Base-by-base conservation (phyloP, 176 grass and related monocot genomes). In the Bromus sterilis region DNA sequence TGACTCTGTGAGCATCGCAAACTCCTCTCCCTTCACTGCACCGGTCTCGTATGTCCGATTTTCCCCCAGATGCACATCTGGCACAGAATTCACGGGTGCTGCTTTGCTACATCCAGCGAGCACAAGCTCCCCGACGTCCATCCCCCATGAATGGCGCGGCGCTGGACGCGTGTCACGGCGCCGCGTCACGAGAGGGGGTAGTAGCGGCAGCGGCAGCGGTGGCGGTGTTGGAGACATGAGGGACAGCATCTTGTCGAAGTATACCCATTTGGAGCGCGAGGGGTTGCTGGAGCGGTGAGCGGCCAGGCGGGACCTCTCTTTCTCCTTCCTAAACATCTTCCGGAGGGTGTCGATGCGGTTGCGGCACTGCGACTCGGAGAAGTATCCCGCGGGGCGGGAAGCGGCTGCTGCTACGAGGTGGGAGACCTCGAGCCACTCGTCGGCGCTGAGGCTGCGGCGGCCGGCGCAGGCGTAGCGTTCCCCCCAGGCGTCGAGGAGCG, bases 251-350 rank as follows among this genome's bases (percentile, higher is more conserved):
- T 89, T 94, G 69, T 89, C 77, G 74, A 83, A 97, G 81, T 97
- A 97, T 56, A 89, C 39, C 95, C 95, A 98, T 58, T 84, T 92
- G 34, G 65, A 72, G 24, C 70, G 49, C 4, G 40, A 72, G 21
- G 56, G 26, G 15, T 8, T 18, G 36, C 10, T 28, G 16, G 84
- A 51, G 81, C 77, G 81, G 13, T 69, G 77, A 5, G 72, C 70
- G 20, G 84, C 29, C n/a, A 76, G 58, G 59, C 60, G 81, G 76
- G 46, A 9, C 42, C 64, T 78, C 40, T 82, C 86, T 77, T 83
- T 94, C 87, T 98, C 91, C 64, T 89, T 98, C 82, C 88, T 90
- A 15, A 93, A 98, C 84, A 89, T 87, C 90, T 91, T 94, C 86
- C 91, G 87, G 46, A 98, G 74, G 13, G 90, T 94, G 68, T 94